These are phyloP conservation scores for Trichosporon asahii DNA, from an alignment of 1,284 basidiomycete species.

Conservation along the genomic window DNA sequence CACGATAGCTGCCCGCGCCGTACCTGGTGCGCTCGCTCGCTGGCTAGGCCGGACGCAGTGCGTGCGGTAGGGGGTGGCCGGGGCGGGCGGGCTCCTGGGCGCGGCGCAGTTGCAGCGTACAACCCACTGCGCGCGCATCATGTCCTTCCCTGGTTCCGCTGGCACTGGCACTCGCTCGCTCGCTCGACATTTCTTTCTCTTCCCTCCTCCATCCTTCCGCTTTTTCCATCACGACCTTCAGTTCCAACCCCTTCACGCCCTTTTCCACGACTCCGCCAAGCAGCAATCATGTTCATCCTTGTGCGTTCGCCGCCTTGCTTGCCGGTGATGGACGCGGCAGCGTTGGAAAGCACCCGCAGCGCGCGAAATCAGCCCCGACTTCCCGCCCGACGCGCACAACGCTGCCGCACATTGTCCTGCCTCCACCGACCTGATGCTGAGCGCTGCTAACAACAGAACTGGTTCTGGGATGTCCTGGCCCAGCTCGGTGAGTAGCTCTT, in stretches of 20 bases:
- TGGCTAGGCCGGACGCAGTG: background rate
- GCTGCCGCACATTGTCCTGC: background rate
- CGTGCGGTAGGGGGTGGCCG: no score
- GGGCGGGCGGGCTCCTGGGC: background rate
- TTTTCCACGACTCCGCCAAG: background rate
- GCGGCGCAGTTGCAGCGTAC: background rate
- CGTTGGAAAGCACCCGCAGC: background rate
- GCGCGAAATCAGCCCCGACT: background rate
- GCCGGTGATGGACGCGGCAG: background rate
- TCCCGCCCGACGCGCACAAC: background rate
- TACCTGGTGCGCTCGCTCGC: background rate
- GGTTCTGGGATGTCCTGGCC: slow-evolving; percentile 92
- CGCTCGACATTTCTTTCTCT: background rate
- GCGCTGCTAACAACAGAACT: slow-evolving; percentile 56
- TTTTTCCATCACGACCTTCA: background rate
- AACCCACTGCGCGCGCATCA: background rate
- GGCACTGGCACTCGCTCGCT: background rate
- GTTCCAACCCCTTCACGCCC: background rate
- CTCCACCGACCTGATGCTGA: background rate
- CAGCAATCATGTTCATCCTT: slow-evolving; percentile 69
- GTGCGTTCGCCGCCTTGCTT: slow-evolving; percentile 21
- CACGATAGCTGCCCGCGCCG: background rate
- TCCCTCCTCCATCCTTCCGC: background rate
- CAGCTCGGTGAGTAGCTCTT: slow-evolving; percentile 66
- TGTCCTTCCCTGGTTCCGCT: background rate